Evolutionary conservation across 306 rosid genomes (phyloP).

Genomic region (Hippophae rhamnoides): DNA sequence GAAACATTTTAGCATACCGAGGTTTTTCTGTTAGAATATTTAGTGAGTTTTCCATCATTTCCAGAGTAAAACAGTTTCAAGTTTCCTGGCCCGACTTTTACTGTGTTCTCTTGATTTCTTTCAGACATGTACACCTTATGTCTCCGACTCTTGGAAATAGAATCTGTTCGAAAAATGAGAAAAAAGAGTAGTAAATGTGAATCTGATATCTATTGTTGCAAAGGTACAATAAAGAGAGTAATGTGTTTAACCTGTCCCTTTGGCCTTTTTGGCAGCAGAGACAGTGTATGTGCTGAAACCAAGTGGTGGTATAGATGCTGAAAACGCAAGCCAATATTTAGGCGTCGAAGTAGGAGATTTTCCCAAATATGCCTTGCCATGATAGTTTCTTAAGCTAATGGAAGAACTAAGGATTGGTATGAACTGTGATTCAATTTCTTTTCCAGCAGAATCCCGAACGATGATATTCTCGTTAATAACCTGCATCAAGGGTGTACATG

Average conservation of each 20-base stretch:
- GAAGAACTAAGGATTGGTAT: conserved; percentile 46
- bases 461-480: conserved; percentile 40
- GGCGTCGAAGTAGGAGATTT: conserved; percentile 40
- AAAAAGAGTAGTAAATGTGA: not conserved
- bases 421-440: conserved; percentile 61
- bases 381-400: conserved; percentile 39
- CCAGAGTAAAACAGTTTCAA: conserved; percentile 30
- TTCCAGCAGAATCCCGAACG: conserved; percentile 64
- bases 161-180: conserved; percentile 13
- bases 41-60: conserved; percentile 25
- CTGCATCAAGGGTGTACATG: conserved; percentile 24
- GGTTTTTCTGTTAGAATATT: conserved; percentile 25
- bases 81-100: conserved; percentile 31
- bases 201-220: not conserved
- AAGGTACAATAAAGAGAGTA: not conserved
- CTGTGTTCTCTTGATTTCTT: conserved; percentile 10
- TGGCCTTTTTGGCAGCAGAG: conserved; percentile 27
- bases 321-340: conserved; percentile 69
- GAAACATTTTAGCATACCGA: conserved; percentile 18
- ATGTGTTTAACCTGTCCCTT: conserved; percentile 7
- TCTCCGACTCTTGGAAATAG: conserved; percentile 14
- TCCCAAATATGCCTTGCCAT: conserved; percentile 52
- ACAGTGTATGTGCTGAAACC: conserved; percentile 76
- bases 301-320: conserved; percentile 71
- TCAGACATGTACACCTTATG: conserved; percentile 9